Base-by-base conservation (phyloP, 192 early-diverging fungal species). In the Entomortierella parvispora region DNA sequence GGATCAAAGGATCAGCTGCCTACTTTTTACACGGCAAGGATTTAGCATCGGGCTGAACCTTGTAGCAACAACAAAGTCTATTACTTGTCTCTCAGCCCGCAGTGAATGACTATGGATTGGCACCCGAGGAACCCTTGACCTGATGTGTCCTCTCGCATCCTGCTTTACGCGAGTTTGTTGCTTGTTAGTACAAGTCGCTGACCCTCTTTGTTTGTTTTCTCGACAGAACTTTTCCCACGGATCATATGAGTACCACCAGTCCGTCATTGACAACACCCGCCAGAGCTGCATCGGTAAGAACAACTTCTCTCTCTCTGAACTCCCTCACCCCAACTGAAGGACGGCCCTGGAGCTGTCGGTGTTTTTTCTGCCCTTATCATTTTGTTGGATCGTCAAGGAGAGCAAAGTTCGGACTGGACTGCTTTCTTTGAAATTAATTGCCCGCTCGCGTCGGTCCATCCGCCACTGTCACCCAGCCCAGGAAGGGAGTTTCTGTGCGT, bases 241-340 rank as follows among this genome's bases (percentile, higher is more conserved):
- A 61, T 86, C 85, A 58, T 81, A 89, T 46, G 87, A 89, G 83
- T 88, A 88, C 63, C 87, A 88, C 53, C 82, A 86, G 79, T 88
- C 87, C 20, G 87, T 88, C 20, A 88, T 88, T 64, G 83, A 88
- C 49, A 83, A 88, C 62, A 84, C 83, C 11, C 79, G 85, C 40
- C 69, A 88, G 59, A 85, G 80, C 71, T 53, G 52, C 28, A 29
- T 65, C 48, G 63, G 87, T 88, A 83, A 78, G 85, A 12, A 76
- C 61, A 32, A 33, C 17, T 11, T 1, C 29, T 37, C 0, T 22
- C 29, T 22, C 10, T 50, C 33, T 49, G 2, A 10, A 20, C n/a
- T 47, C 14, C 5, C 9, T 44, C 18, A 20, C 40, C 22, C 44
- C 25, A 18, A 47, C 20, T 15, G 14, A 29, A 3, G 20, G 28